These are phyloP conservation scores for Albugo candida DNA, from an alignment of 352 stramenopile genomes.

Conservation along the genomic window DNA sequence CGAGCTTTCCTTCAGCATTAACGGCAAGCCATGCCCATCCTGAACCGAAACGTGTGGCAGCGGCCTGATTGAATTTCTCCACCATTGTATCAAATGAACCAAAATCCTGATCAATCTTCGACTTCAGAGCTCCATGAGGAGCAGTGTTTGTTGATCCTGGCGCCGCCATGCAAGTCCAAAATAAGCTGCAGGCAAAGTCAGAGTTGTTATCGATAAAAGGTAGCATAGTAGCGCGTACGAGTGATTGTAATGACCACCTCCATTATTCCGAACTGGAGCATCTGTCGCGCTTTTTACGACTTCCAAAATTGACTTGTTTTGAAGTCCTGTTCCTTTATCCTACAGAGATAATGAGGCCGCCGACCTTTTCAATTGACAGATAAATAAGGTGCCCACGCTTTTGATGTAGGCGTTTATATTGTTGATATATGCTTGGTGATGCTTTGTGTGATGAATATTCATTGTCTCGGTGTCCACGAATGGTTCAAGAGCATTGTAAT, in stretches of 20 bases:
- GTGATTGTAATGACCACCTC: constrained; percentile 71
- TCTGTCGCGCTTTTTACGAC: constrained; percentile 53
- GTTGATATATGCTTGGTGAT: constrained; percentile 82
- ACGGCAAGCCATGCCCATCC: constrained; percentile 82
- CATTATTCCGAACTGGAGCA: constrained; percentile 66
- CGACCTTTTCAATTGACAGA: background rate
- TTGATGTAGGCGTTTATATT: constrained; percentile 81
- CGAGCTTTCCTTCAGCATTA: constrained; percentile 78
- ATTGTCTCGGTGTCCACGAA: constrained; percentile 79
- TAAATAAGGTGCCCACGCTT: constrained; percentile 18
- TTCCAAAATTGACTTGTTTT: constrained; percentile 69
- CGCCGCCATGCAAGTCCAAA: constrained; percentile 85
- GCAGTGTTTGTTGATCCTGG: constrained; percentile 57
- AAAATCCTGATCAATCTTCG: constrained; percentile 79
- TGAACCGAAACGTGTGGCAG: constrained; percentile 75
- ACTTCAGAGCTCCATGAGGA: constrained; percentile 58
- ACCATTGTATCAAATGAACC: constrained; percentile 81
- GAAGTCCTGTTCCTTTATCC: constrained; percentile 45
- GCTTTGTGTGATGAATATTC: constrained; percentile 85
- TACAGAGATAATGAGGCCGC: constrained; percentile 1
- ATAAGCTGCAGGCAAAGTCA: constrained; percentile 26
- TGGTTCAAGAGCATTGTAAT: constrained; percentile 76
- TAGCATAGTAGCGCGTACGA: constrained; percentile 15
- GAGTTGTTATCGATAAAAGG: background rate
- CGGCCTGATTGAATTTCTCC: constrained; percentile 76